phyloP scores from a whole-genome alignment of 2,329 filamentous ascomycete species.

The Cladophialophora exuberans region DNA sequence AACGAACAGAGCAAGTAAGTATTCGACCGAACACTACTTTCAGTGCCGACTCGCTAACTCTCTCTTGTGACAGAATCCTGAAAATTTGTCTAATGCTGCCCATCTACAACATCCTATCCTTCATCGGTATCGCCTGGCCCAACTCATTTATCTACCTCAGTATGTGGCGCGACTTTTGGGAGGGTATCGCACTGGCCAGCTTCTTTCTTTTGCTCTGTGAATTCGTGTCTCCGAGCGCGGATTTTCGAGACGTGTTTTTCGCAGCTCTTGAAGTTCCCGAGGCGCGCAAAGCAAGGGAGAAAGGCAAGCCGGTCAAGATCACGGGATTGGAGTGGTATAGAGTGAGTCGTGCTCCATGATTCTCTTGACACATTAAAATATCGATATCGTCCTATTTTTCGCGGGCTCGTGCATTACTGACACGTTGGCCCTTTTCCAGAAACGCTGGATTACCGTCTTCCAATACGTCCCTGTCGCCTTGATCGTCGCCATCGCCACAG shows the following conservation, averaged over 20 bases:
- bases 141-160: slow-evolving; percentile 45
- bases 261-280: slow-evolving; percentile 36
- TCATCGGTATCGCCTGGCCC: slow-evolving; percentile 45
- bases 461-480: slow-evolving; percentile 44
- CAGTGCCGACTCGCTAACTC: slow-evolving; percentile 11
- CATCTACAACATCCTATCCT: slow-evolving; percentile 45
- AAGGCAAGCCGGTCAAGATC: slow-evolving; percentile 25
- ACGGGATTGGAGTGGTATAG: slow-evolving; percentile 37
- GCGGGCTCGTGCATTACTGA: background rate
- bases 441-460: slow-evolving; percentile 43
- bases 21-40: background rate
- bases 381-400: background rate
- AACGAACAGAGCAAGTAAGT: slow-evolving; percentile 46
- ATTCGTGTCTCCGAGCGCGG: slow-evolving; percentile 43
- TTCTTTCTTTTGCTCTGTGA: slow-evolving; percentile 53
- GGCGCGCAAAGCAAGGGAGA: slow-evolving; percentile 34
- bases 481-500: slow-evolving; percentile 35
- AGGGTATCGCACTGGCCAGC: slow-evolving; percentile 46
- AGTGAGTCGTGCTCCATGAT: slow-evolving; percentile 30
- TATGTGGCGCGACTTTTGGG: slow-evolving; percentile 44
- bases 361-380: background rate
- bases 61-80: slow-evolving; percentile 40
- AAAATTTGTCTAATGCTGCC: slow-evolving; percentile 48
- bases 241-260: slow-evolving; percentile 43
- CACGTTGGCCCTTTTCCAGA: slow-evolving; percentile 27